Percentiles rank a stretch among this genome's conserved stretches.
These are phyloP conservation scores for Chrysoporthe austroafricana DNA, from an alignment of 2,329 filamentous ascomycete genomes.

Conservation along the genomic window DNA sequence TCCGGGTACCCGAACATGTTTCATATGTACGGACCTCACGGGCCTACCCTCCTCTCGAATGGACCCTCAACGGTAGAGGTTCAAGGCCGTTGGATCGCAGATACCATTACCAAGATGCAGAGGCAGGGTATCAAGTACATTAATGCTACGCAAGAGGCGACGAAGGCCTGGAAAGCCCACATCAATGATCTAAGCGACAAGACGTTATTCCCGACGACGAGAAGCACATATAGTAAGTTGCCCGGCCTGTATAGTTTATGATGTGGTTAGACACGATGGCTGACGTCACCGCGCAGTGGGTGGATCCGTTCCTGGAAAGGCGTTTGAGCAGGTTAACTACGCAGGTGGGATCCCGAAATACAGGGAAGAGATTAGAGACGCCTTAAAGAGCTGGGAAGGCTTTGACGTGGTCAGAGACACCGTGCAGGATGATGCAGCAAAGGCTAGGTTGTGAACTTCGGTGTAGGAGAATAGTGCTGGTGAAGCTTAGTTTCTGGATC, in stretches of 20 bases:
- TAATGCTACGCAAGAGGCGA: slow-evolving; percentile 50
- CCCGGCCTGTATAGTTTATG: slow-evolving; percentile 32
- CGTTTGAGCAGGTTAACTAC: slow-evolving; percentile 55
- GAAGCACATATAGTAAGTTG: slow-evolving; percentile 42
- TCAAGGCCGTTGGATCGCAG: slow-evolving; percentile 60
- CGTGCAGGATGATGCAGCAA: not conserved
- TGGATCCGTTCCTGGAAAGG: slow-evolving; percentile 57
- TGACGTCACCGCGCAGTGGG: slow-evolving; percentile 45
- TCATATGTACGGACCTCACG: slow-evolving; percentile 59
- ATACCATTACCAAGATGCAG: slow-evolving; percentile 53
- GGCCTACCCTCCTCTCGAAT: slow-evolving; percentile 58
- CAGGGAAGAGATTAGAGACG: slow-evolving; percentile 37
- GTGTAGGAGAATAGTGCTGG: too few relatives aligned
- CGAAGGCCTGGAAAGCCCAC: slow-evolving; percentile 52
- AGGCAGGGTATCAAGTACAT: slow-evolving; percentile 52
- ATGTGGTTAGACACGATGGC: slow-evolving; percentile 32
- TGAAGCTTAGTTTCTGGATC: too few relatives aligned
- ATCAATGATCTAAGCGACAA: slow-evolving; percentile 51
- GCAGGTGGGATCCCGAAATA: slow-evolving; percentile 46
- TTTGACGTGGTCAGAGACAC: slow-evolving; percentile 34
- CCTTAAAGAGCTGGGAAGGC: slow-evolving; percentile 41
- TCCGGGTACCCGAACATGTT: slow-evolving; percentile 55
- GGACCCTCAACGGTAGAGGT: slow-evolving; percentile 58
- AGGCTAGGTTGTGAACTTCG: too few relatives aligned
- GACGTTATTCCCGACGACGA: slow-evolving; percentile 53